Evolutionary conservation across 2,329 filamentous ascomycete species (phyloP), one percentile per base, ranked within the genome.

Genomic region (Clarireedia monteithiana): DNA sequence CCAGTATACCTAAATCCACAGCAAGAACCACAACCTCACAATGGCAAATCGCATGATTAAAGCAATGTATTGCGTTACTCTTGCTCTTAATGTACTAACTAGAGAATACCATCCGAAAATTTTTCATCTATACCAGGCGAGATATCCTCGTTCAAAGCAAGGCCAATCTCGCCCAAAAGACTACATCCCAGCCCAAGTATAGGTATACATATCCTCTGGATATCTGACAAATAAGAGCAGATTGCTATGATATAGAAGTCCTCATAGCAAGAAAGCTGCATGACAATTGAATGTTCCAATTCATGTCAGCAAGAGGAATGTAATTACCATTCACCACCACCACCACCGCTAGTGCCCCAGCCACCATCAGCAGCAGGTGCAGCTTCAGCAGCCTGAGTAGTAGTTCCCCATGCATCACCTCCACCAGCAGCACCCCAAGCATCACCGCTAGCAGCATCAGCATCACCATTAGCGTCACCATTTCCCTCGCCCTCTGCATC

Each of bases 401-500:
- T 26, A 17, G 26, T 5, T n/a, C 12, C 30, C 17, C 39, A 7
- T 10, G 14, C 15, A 20, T 15, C 39, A 42, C n/a, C n/a, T 5
- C 2, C 39, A 17, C 9, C 39, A 50, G 48, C 39, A n/a, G 38
- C n/a, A 20, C 12, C 34, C 24, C 24, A 51, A 24, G 49, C 5
- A 26, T 20, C 49, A 48, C 44, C 38, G 6, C 6, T 23, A 6
- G 17, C n/a, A 46, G 20, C 47, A 39, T 15, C 23, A 55, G 55
- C 57, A 51, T 60, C 57, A 38, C 57, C 51, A 6, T 45, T 44
- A 34, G 27, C 27, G 9, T 57, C 48, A 15, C 30, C 30, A 9
- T 34, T 12, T 12, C 10, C 30, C 36, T 39, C 34, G 10, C 20
- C 48, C 40, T 82, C 79, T 42, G 81, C 81, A 27, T 79, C 81